phyloP scores from a whole-genome alignment of 495 filamentous ascomycete species.

The Margaritispora aquatica region DNA sequence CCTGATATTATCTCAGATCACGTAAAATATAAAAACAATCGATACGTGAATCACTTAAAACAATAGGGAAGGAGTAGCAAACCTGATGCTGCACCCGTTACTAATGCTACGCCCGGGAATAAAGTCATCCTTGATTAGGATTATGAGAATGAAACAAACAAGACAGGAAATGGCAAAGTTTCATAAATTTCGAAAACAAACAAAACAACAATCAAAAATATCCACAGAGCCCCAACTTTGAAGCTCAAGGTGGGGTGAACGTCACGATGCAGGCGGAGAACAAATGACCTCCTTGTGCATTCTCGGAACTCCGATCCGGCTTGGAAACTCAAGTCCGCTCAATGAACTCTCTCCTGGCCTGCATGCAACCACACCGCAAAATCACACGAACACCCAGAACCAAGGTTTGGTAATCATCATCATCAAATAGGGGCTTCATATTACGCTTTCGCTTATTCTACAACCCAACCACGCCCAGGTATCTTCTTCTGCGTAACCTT shows the following conservation, averaged over 20 bases:
- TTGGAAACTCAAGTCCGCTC: not conserved
- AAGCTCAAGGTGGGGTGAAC: not conserved
- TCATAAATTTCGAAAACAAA: not conserved
- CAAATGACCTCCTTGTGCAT: not conserved
- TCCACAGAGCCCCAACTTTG: not conserved
- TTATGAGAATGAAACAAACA: not conserved
- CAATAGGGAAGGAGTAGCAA: not conserved
- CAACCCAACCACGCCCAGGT: conserved; percentile 66
- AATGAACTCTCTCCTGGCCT: too few relatives aligned
- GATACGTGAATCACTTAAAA: not conserved
- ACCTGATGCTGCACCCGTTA: conserved; percentile 26
- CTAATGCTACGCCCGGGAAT: conserved; percentile 21
- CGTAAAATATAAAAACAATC: not conserved
- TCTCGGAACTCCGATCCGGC: not conserved
- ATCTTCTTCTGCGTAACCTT: conserved; percentile 78
- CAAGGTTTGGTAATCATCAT: not conserved
- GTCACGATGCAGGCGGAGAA: not conserved
- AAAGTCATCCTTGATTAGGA: conserved; percentile 1
- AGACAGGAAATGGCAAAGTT: not conserved
- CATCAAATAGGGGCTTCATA: not conserved
- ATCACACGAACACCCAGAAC: not conserved
- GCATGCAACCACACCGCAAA: not conserved
- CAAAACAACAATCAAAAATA: not conserved
- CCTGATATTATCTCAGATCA: conserved; percentile 20
- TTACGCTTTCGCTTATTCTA: conserved; percentile 40